Evolutionary conservation across 1,139 yeast species (phyloP).

Genomic region (Hemisphaericaspora subhashii): DNA sequence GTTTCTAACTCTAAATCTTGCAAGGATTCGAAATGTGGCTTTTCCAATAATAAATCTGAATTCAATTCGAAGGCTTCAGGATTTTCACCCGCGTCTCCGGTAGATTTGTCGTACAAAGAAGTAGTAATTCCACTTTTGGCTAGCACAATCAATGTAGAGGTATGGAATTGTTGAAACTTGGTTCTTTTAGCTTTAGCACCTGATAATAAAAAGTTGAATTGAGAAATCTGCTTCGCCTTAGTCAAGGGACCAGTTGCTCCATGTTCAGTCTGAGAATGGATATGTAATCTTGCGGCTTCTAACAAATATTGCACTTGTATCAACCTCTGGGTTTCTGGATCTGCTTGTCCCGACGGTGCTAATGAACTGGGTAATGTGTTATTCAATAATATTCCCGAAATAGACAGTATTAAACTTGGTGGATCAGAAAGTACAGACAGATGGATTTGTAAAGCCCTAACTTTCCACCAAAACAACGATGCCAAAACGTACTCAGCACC

Average conservation of each 20-base stretch:
- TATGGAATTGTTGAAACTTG: constrained; percentile 69
- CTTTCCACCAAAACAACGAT: constrained; percentile 69
- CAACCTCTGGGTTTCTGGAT: constrained; percentile 29
- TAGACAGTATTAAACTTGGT: constrained; percentile 43
- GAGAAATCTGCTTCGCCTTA: constrained; percentile 57
- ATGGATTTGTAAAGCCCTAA: constrained; percentile 64
- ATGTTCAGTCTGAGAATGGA: constrained; percentile 63
- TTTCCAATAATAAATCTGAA: constrained; percentile 79
- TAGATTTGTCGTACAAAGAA: constrained; percentile 24
- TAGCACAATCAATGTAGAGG: constrained; percentile 74
- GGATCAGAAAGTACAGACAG: constrained; percentile 61
- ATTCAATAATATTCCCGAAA: constrained; percentile 40
- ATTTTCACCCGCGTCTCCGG: constrained; percentile 8
- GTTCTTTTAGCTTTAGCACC: constrained; percentile 92
- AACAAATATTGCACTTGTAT: constrained; percentile 52
- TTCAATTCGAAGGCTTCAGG: constrained; percentile 65
- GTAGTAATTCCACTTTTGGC: constrained; percentile 56
- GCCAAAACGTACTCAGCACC: constrained; percentile 36
- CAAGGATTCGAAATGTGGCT: constrained; percentile 63
- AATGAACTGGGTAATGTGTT: constrained; percentile 31
- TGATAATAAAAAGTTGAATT: constrained; percentile 65
- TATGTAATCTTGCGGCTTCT: constrained; percentile 65
- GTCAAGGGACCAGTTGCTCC: constrained; percentile 50
- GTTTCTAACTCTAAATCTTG: constrained; percentile 47
- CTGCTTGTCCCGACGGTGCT: constrained; percentile 24